A percentile compares a stretch with the other conserved stretches of the same genome.
Conservation (phyloP, 2,329 filamentous ascomycete species). For the Curvularia sp. region DNA sequence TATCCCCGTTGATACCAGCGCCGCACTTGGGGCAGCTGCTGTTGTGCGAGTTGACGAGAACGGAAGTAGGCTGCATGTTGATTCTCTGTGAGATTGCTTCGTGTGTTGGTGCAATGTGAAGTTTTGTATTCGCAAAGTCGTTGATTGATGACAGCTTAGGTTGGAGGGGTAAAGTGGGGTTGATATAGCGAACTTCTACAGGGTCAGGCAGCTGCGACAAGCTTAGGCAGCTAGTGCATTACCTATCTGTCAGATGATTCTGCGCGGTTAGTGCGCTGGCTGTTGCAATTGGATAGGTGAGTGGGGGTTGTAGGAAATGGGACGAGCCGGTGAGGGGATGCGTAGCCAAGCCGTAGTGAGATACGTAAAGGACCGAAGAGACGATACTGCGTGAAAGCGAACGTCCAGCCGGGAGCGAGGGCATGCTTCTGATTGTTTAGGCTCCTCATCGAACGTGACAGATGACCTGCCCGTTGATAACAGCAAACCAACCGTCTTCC, state of each 20-base stretch:
- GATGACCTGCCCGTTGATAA: slow-evolving; percentile 55
- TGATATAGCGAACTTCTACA: slow-evolving; percentile 37
- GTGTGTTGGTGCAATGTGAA: neutral
- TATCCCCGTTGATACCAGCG: slow-evolving; percentile 38
- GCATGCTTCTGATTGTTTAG: slow-evolving; percentile 1
- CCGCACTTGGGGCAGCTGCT: slow-evolving; percentile 52
- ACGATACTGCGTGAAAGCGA: neutral
- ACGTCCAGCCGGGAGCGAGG: neutral
- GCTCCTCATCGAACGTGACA: slow-evolving; percentile 35
- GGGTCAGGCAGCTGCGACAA: slow-evolving; percentile 25
- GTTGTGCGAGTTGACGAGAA: slow-evolving; percentile 46
- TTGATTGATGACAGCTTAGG: slow-evolving; percentile 22
- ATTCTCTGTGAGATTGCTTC: neutral
- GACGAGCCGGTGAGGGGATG: slow-evolving; percentile 9
- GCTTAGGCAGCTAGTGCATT: slow-evolving; percentile 35
- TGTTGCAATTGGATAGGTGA: slow-evolving; percentile 32
- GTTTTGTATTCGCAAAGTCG: neutral
- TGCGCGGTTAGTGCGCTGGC: slow-evolving; percentile 28
- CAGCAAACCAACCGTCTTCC: slow-evolving; percentile 54
- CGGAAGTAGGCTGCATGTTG: slow-evolving; percentile 40
- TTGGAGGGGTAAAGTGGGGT: slow-evolving; percentile 48
- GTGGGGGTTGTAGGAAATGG: slow-evolving; percentile 16
- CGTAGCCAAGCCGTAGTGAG: neutral
- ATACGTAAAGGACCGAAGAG: slow-evolving; percentile 4
- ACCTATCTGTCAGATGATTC: slow-evolving; percentile 44